Percentiles rank a stretch among this genome's conserved stretches.
Conservation (phyloP, 306 rosid species). For the Citrullus amarus region DNA sequence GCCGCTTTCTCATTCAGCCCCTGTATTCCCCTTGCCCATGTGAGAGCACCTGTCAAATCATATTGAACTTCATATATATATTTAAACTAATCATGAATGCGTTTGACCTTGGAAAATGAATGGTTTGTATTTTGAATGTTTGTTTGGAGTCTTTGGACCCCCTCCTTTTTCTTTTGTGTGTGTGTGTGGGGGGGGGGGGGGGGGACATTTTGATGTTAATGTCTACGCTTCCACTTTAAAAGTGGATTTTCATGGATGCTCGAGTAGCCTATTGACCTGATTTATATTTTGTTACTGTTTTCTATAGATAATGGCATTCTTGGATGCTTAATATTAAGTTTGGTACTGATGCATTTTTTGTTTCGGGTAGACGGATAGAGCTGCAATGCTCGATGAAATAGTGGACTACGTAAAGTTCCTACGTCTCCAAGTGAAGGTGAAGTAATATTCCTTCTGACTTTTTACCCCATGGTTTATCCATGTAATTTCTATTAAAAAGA, state of each 20-base stretch:
- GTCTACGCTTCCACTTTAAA: background rate
- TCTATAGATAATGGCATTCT: background rate
- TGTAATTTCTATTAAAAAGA: too few species aligned
- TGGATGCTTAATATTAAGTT: background rate
- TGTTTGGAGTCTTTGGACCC: too few species aligned
- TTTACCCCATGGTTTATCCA: background rate
- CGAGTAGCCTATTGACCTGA: constrained; percentile 1
- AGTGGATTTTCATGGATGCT: background rate
- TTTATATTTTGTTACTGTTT: background rate
- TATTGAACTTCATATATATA: background rate
- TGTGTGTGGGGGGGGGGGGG: background rate
- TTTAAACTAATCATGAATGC: background rate
- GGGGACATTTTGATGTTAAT: background rate
- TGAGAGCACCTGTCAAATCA: background rate
- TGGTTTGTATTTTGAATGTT: background rate
- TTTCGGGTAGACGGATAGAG: constrained; percentile 70
- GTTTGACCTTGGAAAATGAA: background rate
- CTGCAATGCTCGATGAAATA: constrained; percentile 95
- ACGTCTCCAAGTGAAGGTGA: constrained; percentile 92
- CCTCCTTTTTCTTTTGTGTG: too few species aligned
- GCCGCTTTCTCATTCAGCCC: background rate
- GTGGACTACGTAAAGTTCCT: constrained; percentile 95
- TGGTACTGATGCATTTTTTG: constrained; percentile 1
- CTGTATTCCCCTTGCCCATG: background rate
- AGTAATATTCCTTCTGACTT: background rate